Evolutionary conservation across 2,329 filamentous ascomycete genomes (phyloP).

Genomic region (Hyphodiscus sp.): DNA sequence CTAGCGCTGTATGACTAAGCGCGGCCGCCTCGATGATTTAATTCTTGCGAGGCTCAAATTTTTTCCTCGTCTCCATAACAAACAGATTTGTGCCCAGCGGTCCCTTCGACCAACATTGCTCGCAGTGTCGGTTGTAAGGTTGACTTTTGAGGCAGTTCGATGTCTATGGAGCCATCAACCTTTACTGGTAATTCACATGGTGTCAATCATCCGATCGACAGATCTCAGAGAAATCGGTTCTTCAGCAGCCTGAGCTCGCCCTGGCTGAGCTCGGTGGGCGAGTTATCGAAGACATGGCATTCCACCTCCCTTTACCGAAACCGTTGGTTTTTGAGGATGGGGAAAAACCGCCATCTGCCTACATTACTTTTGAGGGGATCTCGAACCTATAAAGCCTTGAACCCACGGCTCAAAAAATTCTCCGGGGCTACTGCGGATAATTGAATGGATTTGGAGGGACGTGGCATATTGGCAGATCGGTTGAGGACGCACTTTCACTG

Average conservation of each 20-base stretch:
- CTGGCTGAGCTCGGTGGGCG: constrained; percentile 59
- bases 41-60: constrained; percentile 28
- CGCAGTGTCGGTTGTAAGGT: constrained; percentile 49
- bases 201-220: constrained; percentile 93
- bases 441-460: not conserved
- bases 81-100: constrained; percentile 80
- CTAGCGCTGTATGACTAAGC: not conserved
- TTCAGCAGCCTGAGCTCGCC: constrained; percentile 61
- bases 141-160: constrained; percentile 80
- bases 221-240: constrained; percentile 74
- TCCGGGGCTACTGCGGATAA: constrained; percentile 7
- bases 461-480: not conserved
- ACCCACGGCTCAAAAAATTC: not conserved
- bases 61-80: constrained; percentile 33
- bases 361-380: constrained; percentile 17
- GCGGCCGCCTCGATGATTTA: constrained; percentile 13
- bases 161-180: constrained; percentile 70
- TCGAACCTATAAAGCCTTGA: not conserved
- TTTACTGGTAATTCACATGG: constrained; percentile 42
- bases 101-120: constrained; percentile 68
- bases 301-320: constrained; percentile 83
- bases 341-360: constrained; percentile 44
- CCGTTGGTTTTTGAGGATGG: constrained; percentile 85
- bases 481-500: not conserved
- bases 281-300: constrained; percentile 68